phyloP scores from a whole-genome alignment of 2,329 filamentous ascomycete species.

The Monosporascus sp. region DNA sequence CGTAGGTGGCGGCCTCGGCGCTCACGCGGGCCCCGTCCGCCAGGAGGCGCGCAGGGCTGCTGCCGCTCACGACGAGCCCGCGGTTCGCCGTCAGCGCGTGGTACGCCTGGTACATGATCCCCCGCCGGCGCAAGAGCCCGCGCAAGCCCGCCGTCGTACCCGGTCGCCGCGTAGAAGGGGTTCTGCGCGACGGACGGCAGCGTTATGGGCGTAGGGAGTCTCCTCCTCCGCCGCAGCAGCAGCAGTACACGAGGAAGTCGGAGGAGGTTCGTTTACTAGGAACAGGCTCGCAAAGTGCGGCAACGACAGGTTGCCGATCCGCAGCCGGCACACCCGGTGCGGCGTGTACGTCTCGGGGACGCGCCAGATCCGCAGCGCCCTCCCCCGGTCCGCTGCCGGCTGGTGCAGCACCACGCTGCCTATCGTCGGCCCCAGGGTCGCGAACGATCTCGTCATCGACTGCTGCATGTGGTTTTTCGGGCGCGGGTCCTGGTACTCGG shows the following conservation, averaged over 20 bases:
- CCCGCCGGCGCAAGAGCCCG: slow-evolving; percentile 36
- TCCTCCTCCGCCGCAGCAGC: too few species aligned
- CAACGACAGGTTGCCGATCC: too few species aligned
- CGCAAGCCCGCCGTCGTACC: slow-evolving; percentile 60
- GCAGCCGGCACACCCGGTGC: neutral
- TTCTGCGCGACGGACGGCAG: slow-evolving; percentile 66
- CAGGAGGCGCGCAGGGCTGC: slow-evolving; percentile 43
- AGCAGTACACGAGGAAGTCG: too few species aligned
- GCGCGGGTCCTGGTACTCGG: slow-evolving; percentile 53
- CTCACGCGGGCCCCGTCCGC: slow-evolving; percentile 35
- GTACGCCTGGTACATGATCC: slow-evolving; percentile 47
- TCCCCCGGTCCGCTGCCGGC: slow-evolving; percentile 35
- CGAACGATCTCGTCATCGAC: slow-evolving; percentile 63
- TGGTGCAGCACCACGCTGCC: slow-evolving; percentile 73
- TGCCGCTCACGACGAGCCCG: slow-evolving; percentile 27
- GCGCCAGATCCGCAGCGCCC: slow-evolving; percentile 59
- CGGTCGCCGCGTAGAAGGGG: slow-evolving; percentile 57
- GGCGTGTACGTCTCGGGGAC: slow-evolving; percentile 64
- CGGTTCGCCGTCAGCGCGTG: slow-evolving; percentile 49
- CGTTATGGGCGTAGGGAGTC: neutral
- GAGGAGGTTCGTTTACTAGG: too few species aligned
- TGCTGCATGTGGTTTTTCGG: slow-evolving; percentile 60
- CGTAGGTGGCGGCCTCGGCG: slow-evolving; percentile 39
- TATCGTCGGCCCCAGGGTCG: slow-evolving; percentile 56
- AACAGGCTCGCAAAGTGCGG: too few species aligned